These are phyloP conservation scores for Exophiala calicioides DNA, from an alignment of 2,329 filamentous ascomycete genomes.

Conservation along the genomic window DNA sequence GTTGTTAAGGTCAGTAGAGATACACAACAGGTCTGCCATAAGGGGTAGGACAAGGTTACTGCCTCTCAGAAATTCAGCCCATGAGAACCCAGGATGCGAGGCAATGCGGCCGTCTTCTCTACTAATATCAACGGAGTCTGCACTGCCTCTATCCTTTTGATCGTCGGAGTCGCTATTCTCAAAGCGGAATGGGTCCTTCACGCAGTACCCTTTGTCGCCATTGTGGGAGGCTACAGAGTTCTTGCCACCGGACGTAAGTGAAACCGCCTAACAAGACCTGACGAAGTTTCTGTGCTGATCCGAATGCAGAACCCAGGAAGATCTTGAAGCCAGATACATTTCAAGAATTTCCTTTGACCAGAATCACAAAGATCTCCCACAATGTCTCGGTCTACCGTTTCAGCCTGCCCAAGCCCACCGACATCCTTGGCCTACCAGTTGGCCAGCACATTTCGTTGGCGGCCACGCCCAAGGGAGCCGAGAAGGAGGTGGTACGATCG, in stretches of 20 bases:
- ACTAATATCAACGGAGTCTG: constrained; percentile 77
- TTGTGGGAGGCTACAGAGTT: constrained; percentile 71
- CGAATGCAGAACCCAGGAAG: constrained; percentile 69
- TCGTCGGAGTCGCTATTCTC: constrained; percentile 73
- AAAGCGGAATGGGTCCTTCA: constrained; percentile 76
- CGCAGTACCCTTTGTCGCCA: constrained; percentile 65
- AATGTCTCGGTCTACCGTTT: constrained; percentile 99
- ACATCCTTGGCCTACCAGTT: constrained; percentile 93
- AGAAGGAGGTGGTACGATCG: constrained; percentile 83
- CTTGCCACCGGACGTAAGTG: constrained; percentile 60
- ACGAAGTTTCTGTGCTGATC: neutral
- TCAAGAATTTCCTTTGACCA: constrained; percentile 88
- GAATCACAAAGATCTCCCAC: constrained; percentile 95
- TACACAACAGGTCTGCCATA: too few species aligned
- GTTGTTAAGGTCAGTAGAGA: too few species aligned
- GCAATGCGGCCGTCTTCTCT: constrained; percentile 33
- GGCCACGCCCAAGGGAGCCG: constrained; percentile 72
- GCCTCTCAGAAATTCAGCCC: too few species aligned
- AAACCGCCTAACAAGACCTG: neutral
- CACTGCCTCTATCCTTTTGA: constrained; percentile 74
- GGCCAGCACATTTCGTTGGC: constrained; percentile 98
- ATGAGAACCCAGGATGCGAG: too few species aligned
- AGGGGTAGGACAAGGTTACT: too few species aligned
- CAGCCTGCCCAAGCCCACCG: constrained; percentile 71
- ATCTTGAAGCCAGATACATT: constrained; percentile 84